Conservation (phyloP, 495 filamentous ascomycete genomes). For the Xylaria grammica region DNA sequence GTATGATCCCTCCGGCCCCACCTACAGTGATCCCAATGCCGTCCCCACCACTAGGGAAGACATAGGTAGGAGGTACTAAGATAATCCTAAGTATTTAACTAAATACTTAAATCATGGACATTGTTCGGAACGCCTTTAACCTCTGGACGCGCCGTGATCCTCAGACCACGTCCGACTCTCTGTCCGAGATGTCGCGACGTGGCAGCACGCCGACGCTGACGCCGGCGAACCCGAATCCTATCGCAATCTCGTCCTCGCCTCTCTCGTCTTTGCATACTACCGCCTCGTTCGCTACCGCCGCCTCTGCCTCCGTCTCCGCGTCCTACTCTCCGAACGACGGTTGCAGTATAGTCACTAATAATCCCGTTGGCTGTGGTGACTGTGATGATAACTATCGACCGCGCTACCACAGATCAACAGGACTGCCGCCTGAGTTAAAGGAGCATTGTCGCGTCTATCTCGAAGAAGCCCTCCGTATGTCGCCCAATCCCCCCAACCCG, state of each 20-base stretch:
- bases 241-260: conserved; percentile 13
- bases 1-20: no score
- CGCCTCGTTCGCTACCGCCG: conserved; percentile 10
- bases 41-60: no score
- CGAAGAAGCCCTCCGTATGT: conserved; percentile 74
- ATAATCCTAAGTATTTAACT: no score
- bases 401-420: conserved; percentile 57
- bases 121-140: conserved; percentile 1
- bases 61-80: no score
- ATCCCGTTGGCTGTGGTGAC: neutral
- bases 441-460: conserved; percentile 73
- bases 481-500: neutral
- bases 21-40: no score
- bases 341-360: neutral
- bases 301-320: neutral
- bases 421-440: conserved; percentile 65
- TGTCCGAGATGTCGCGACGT: conserved; percentile 14
- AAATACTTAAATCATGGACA: neutral
- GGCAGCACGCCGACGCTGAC: neutral
- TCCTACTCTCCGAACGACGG: neutral
- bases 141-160: conserved; percentile 12
- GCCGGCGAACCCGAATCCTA: neutral
- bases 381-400: neutral
- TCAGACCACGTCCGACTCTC: neutral
- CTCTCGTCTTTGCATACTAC: conserved; percentile 17